Base-by-base conservation (phyloP, 2,329 filamentous ascomycete species). In the Aspergillus sergii region DNA sequence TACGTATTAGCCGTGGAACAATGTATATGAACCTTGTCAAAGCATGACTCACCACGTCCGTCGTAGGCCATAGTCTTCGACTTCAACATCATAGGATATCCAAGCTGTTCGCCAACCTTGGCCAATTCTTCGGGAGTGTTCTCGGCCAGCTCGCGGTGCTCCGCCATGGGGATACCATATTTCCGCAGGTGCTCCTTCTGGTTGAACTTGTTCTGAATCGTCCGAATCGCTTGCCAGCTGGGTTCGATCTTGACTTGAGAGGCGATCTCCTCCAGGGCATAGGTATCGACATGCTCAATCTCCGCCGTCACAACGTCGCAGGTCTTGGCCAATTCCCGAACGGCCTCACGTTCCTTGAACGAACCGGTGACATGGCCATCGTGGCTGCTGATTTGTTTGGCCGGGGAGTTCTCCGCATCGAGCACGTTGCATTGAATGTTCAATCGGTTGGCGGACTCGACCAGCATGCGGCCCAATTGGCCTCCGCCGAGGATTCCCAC, bases 281-380 rank as follows among this genome's bases (percentile, higher is more conserved):
- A 84, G n/a, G 93, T 95, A 77, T 97, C 88, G 63, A 97, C 91
- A 79, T 97, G 94, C 82, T 98, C 94, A 67, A 97, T 97, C 79
- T 98, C 94, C 16, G 96, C 92, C 0, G 93, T 97, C 65, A 97
- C 83, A 19, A 96, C 87, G 75, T 96, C 92, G 71, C 89, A 93
- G 39, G 84, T 80, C 45, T 85, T 80, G 2, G 94, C 93, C n/a
- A 98, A 84, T 76, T 92, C 85, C 50, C 89, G 87, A 68, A 98
- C 93, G 68, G 91, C 90, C 39, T 87, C 86, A 0, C 89, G 83
- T 69, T 97, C 91, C 75, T 93, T 94, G 85, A 97, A 97, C 0
- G 93, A 96, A 62, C 94, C 94, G 21, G 88, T 86, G 62, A 97
- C 87, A 75, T 97, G 93, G 67, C 85, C 83, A 68, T 84, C 80